Base-by-base conservation (phyloP, 163 green algal genomes). In the Scenedesmus sp. region DNA sequence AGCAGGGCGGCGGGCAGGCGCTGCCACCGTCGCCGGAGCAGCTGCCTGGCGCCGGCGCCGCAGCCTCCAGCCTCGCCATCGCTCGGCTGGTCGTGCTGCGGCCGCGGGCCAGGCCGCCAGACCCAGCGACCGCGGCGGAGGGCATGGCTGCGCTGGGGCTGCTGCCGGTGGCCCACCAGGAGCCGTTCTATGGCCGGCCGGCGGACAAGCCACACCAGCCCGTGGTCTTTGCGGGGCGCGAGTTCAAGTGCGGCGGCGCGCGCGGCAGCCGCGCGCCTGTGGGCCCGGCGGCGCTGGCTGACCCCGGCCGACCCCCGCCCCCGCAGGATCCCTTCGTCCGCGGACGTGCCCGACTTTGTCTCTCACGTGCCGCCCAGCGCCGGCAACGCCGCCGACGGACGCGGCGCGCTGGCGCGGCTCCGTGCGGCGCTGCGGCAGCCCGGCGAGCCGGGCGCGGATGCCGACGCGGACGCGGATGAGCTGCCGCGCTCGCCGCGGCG, bases 141-240 rank as follows among this genome's bases (percentile, higher is more conserved):
- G 67, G 47, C n/a, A 62, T 79, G 34, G 48, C 36, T 36, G 13
- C 24, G 18, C 74, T 73, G 10, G 83, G 82, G 5, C 53, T 91
- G 50, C 60, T 69, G 36, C 63, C 74, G 14, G 75, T 92, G 18
- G 60, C 85, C 15, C 80, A 90, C 56, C 47, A 72, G 62, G 70
- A 81, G 20, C 83, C 91, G 2, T 90, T 90, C 81, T 96, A 92
- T 50, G 84, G 87, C 56, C 80, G 88, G 15, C 64, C 88, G 4
- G 42, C 9, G 2, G 86, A 95, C 53, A 85, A 87, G 45, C 87
- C 88, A 13, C 60, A 73, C 1, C 74, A 80, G 13, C 75, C 86
- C 2, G 31, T 72, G 22, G 28, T 92, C 5, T 91, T 92, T 70
- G 90, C 91, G 0, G 84, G 86, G 6, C 62, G 78, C 18, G 81